These are phyloP conservation scores for Heliosperma pusillum DNA, from an alignment of 148 eudicot species.

Conservation along the genomic window DNA sequence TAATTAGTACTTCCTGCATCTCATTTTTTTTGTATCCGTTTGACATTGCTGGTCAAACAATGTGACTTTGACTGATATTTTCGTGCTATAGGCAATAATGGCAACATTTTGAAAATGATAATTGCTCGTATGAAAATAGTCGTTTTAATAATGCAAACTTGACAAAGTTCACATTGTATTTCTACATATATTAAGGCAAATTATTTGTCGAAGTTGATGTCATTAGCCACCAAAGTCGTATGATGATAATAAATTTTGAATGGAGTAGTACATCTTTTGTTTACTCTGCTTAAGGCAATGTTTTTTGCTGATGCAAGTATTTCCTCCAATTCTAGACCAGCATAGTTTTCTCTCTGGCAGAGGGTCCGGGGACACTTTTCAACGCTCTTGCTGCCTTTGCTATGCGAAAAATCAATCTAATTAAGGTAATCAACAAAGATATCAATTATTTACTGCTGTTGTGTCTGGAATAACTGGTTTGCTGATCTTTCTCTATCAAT, in stretches of 20 bases:
- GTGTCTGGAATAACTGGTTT: background rate
- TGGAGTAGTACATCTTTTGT: background rate
- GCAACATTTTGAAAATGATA: background rate
- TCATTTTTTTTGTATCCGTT: background rate
- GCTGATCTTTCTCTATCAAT: background rate
- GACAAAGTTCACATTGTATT: background rate
- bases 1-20: background rate
- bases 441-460: background rate
- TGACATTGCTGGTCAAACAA: background rate
- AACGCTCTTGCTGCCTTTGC: conserved; percentile 55
- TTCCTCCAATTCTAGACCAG: conserved; percentile 33
- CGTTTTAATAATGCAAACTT: too few relatives aligned
- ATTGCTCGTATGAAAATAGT: too few relatives aligned
- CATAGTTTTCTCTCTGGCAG: conserved; percentile 50
- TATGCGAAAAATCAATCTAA: conserved; percentile 40
- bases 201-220: background rate
- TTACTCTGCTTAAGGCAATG: background rate
- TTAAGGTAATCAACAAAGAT: conserved; percentile 28
- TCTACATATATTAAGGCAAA: background rate
- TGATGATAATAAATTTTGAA: background rate
- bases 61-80: background rate
- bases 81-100: background rate
- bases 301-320: conserved; percentile 16
- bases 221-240: background rate
- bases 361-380: conserved; percentile 52